phyloP scores from a whole-genome alignment of 768 basidiomycete species.

The Leccinum truebloodii region DNA sequence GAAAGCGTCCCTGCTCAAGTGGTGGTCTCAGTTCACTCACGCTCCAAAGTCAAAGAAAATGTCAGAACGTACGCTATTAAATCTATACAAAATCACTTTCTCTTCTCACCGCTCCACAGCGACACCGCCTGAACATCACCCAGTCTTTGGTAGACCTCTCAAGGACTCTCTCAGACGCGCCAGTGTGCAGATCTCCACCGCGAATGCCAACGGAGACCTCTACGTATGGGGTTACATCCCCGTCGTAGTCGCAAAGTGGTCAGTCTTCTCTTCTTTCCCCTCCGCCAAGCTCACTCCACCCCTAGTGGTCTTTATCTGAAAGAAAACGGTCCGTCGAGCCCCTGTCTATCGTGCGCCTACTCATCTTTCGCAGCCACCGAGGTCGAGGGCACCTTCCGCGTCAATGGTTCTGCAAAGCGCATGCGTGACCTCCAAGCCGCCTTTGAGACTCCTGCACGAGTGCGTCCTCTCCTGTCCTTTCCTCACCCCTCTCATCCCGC shows the following conservation, averaged over 20 bases:
- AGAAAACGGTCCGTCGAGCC: conserved; percentile 67
- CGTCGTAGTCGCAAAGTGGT: conserved; percentile 98
- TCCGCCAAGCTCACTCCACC: conserved; percentile 7
- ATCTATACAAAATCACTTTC: conserved; percentile 36
- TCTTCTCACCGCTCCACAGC: conserved; percentile 12
- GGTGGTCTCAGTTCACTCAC: conserved; percentile 80
- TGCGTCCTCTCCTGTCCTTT: conserved; percentile 35
- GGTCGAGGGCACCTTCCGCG: conserved; percentile 90
- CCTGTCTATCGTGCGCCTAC: neutral
- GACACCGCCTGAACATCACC: conserved; percentile 39
- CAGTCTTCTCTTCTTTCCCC: conserved; percentile 26
- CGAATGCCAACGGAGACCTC: conserved; percentile 76
- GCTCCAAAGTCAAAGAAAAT: conserved; percentile 64
- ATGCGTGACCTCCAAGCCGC: conserved; percentile 93
- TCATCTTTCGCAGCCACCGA: conserved; percentile 65
- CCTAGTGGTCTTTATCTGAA: conserved; percentile 89
- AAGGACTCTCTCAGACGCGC: conserved; percentile 84
- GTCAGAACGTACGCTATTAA: conserved; percentile 34
- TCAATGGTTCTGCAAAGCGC: conserved; percentile 92
- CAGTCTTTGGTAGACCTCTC: conserved; percentile 86
- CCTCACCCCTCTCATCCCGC: conserved; percentile 8
- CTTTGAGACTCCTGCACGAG: conserved; percentile 88
- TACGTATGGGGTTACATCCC: conserved; percentile 96
- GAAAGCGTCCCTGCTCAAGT: conserved; percentile 68
- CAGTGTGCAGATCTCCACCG: conserved; percentile 91